Percentiles rank a stretch among this genome's conserved stretches.
Evolutionary conservation across 345 rosid species (phyloP).

Genomic region (Brassica carinata): DNA sequence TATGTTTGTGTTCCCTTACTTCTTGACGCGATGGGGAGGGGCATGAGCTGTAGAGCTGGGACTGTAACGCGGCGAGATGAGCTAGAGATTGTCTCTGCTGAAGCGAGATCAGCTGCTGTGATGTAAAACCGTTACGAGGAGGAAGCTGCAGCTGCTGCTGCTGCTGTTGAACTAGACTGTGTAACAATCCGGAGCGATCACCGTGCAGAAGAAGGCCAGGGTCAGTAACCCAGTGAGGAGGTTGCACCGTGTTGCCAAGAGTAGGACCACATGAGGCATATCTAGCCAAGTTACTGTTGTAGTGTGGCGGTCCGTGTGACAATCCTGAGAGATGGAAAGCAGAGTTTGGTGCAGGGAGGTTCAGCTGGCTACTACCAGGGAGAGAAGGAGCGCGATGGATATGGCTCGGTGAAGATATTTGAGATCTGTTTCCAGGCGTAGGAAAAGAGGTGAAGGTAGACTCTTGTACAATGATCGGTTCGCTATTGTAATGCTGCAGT

Average conservation of each 20-base stretch:
- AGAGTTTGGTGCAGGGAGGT: slow-evolving; percentile 62
- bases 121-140: slow-evolving; percentile 62
- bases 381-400: slow-evolving; percentile 56
- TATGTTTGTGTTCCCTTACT: slow-evolving; percentile 67
- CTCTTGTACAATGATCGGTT: slow-evolving; percentile 64
- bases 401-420: slow-evolving; percentile 62
- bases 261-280: slow-evolving; percentile 66
- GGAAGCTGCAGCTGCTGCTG: slow-evolving; percentile 60
- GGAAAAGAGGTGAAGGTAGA: slow-evolving; percentile 83
- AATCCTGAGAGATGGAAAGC: slow-evolving; percentile 59
- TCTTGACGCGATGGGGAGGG: slow-evolving; percentile 66
- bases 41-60: slow-evolving; percentile 62
- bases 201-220: slow-evolving; percentile 64
- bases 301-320: slow-evolving; percentile 62
- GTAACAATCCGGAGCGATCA: slow-evolving; percentile 67
- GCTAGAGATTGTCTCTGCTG: slow-evolving; percentile 76
- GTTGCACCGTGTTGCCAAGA: slow-evolving; percentile 66
- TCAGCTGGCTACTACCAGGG: slow-evolving; percentile 55
- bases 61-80: slow-evolving; percentile 69
- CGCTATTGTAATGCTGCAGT: slow-evolving; percentile 67
- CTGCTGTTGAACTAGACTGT: slow-evolving; percentile 57
- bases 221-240: slow-evolving; percentile 72
- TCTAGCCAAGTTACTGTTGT: slow-evolving; percentile 65
- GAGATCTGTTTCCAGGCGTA: slow-evolving; percentile 68
- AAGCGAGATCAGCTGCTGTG: slow-evolving; percentile 60